Percentiles rank a stretch among this genome's conserved stretches.
phyloP scores from a whole-genome alignment of 352 stramenopile genomes.

The Hyaloperonospora brassicae region DNA sequence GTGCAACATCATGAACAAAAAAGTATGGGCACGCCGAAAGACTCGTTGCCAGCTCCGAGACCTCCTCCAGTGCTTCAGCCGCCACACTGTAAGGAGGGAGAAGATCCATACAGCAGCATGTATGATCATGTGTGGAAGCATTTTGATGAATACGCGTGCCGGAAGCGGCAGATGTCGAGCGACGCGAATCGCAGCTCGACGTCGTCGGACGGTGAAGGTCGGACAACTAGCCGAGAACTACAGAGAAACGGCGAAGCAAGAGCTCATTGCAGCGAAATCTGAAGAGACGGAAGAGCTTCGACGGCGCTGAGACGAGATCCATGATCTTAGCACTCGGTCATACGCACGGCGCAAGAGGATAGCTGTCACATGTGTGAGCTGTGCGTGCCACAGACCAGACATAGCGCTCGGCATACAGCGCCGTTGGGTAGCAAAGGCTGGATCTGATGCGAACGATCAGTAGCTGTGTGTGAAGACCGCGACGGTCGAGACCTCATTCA shows the following conservation, averaged over 20 bases:
- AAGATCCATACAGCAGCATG: conserved; percentile 19
- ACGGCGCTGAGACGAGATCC: not conserved
- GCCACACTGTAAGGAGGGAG: conserved; percentile 8
- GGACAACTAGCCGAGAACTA: not conserved
- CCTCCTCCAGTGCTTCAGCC: conserved; percentile 9
- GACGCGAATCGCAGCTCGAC: conserved; percentile 13
- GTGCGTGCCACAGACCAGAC: not conserved
- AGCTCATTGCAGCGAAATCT: not conserved
- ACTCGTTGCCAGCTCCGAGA: conserved; percentile 5
- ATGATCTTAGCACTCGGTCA: not conserved
- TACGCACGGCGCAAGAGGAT: not conserved
- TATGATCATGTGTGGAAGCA: conserved; percentile 12
- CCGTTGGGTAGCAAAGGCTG: too few relatives aligned
- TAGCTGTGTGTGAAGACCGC: too few relatives aligned
- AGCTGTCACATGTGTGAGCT: not conserved
- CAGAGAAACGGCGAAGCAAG: conserved; percentile 3
- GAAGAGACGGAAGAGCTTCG: conserved; percentile 8
- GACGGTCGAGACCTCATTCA: too few relatives aligned
- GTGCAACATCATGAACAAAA: conserved; percentile 15
- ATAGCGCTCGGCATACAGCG: too few relatives aligned
- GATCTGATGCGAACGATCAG: too few relatives aligned
- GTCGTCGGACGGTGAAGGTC: not conserved
- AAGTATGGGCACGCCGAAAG: conserved; percentile 11
- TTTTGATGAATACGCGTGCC: conserved; percentile 13
- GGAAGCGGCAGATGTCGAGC: conserved; percentile 13